Evolutionary conservation across 306 rosid species (phyloP).

Genomic region (Cajanus cajan): DNA sequence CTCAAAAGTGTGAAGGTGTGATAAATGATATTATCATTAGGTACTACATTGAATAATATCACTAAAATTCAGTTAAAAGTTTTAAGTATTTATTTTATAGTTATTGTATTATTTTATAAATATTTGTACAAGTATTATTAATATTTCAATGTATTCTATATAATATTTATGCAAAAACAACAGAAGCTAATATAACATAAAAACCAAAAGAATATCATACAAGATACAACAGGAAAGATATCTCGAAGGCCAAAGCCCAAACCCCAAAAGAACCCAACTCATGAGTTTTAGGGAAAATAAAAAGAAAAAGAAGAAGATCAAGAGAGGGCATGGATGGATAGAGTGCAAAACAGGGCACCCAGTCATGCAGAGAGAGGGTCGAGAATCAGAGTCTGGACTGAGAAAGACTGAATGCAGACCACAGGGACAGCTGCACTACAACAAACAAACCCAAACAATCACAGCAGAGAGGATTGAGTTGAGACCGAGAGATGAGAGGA

Average conservation of each 20-base stretch:
- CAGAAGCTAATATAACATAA: neutral
- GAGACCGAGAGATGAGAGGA: neutral
- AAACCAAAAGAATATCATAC: neutral
- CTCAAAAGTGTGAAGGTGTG: neutral
- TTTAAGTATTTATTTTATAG: neutral
- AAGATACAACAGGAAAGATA: neutral
- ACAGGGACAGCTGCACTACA: neutral
- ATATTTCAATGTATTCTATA: neutral
- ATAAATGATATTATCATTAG: neutral
- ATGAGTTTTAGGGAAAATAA: neutral
- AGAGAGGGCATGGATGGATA: too few relatives aligned
- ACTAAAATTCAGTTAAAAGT: neutral
- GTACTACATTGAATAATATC: neutral
- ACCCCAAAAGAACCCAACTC: neutral
- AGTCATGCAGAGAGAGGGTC: neutral
- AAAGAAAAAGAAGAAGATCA: too few relatives aligned
- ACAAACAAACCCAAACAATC: neutral
- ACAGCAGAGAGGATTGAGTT: neutral
- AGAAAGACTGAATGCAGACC: neutral
- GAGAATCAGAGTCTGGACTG: neutral
- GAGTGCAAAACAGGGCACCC: neutral
- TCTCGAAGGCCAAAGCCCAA: neutral
- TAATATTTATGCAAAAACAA: neutral
- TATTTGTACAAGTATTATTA: neutral
- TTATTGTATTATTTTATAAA: neutral